Evolutionary conservation across 441 rosid species (phyloP), one percentile per base, ranked within the genome.

Genomic region (Arabidopsis hybrid): DNA sequence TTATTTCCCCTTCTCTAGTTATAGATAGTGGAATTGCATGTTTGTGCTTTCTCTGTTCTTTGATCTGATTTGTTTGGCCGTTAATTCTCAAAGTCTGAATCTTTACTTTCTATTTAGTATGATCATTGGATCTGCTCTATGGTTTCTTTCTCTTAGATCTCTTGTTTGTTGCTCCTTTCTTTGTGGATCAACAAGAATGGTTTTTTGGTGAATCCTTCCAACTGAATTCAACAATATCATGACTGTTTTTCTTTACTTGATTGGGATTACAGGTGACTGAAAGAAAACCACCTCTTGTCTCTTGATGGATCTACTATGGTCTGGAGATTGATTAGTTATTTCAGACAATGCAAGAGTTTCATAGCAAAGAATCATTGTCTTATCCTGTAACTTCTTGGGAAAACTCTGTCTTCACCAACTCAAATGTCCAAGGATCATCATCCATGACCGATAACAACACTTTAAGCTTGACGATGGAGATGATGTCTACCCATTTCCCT

Each of bases 381-480:
- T 12, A n/a, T 57, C 59, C 71, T 56, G 13, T 42, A 47, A 57
- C 66, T 67, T 60, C 50, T 59, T 74, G 49, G 78, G 62, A 16
- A 21, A 60, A 52, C 62, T 67, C 78, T 16, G 39, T 51, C 32
- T 52, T 62, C 13, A 9, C 61, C n/a, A 74, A 60, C 62, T 67
- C 78, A 43, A 42, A 60, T 47, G 63, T 67, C 55, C 68, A 67
- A 67, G 63, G 49, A 60, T 74, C 78, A 47, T 47, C 77, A 12
- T 39, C 72, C 32, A 9, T 60, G 16, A 60, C 73, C 7, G 74
- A 52, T 7, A 58, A 65, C 53, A 58, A 50, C 38, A 35, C 40
- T 8, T 36, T 82, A 69, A 79, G 81, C 86, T 74, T 86, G 82
- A 82, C 78, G 60, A 78, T 80, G 83, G 88, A 87, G 12, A 45